Evolutionary conservation across 257 asterid species (phyloP), one percentile per base, ranked within the genome.

Genomic region (Misopates orontium): DNA sequence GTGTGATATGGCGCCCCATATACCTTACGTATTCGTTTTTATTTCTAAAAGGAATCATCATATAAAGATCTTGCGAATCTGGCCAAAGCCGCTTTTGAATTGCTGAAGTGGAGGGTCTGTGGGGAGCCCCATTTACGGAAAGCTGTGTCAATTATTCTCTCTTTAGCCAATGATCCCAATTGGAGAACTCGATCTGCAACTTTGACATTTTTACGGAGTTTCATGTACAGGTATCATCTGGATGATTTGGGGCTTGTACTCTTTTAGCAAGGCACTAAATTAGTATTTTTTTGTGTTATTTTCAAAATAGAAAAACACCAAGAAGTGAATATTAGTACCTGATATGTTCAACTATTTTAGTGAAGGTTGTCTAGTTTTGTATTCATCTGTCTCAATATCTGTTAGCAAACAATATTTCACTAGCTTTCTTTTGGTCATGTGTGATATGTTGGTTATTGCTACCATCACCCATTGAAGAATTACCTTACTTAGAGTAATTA

Each of bases 101-200:
- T 93, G 80, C 86, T 93, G 18, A 93, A 93, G 68, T 93, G 97
- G 97, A 72, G 86, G 81, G 83, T 93, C 73, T 73, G 68, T 70
- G 76, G 79, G 70, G 86, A 77, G 70, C 83, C 96, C 67, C 85
- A 86, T 80, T 81, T 90, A 28, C 84, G 75, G 75, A 84, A 78
- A 77, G 89, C 87, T 66, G 80, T 90, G 71, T 72, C 82, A 59
- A 70, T 76, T 56, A 77, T 87, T 73, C 83, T 90, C 68, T 80
- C 95, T 72, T 76, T 80, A 69, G 92, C 96, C 42, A 74, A 66
- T 68, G 97, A 93, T 79, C 75, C 91, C 73, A 90, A 93, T 76
- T 93, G 99, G 99, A 87, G 97, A 76, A 93, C 92, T 55, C 87
- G 99, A 71, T 93, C 99, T 62, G 88, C 91, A 55, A 88, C 95